A percentile compares a stretch with the other conserved stretches of the same genome.
Conservation (phyloP, 768 basidiomycete species). For the Amanita inopinata region DNA sequence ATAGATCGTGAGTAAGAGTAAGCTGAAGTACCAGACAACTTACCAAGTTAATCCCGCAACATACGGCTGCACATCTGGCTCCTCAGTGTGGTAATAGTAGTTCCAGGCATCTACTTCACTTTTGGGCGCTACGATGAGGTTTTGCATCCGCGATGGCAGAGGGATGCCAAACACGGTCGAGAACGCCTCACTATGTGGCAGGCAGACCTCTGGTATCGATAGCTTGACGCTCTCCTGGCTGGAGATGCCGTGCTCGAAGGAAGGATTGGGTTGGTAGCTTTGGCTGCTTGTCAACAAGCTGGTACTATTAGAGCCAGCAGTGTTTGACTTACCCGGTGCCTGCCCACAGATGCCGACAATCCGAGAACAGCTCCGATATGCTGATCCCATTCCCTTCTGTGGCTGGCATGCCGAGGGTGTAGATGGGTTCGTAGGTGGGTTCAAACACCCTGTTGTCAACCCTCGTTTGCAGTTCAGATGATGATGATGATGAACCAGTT, state of each 20-base stretch:
- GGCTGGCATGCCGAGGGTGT: no score
- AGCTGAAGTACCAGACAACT: no score
- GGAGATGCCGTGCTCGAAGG: background rate
- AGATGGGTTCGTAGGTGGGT: no score
- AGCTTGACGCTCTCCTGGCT: background rate
- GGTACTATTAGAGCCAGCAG: background rate
- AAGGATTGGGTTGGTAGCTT: background rate
- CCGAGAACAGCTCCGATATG: no score
- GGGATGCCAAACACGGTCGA: slow-evolving; percentile 1
- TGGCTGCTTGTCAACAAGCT: background rate
- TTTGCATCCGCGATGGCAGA: slow-evolving; percentile 1
- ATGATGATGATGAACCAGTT: no score
- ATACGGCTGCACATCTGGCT: slow-evolving; percentile 4
- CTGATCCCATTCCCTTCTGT: no score
- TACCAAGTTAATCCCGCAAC: slow-evolving; percentile 6
- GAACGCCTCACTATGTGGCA: slow-evolving; percentile 1
- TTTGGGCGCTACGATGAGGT: background rate
- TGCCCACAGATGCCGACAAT: no score
- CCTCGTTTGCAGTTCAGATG: no score
- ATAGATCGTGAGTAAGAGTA: no score
- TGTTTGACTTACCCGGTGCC: no score
- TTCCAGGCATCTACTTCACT: slow-evolving; percentile 6
- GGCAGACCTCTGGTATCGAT: slow-evolving; percentile 2
- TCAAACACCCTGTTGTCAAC: no score
- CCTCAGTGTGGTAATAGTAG: slow-evolving; percentile 2